Base-by-base conservation (phyloP, 306 rosid genomes). In the Vigna radiata region DNA sequence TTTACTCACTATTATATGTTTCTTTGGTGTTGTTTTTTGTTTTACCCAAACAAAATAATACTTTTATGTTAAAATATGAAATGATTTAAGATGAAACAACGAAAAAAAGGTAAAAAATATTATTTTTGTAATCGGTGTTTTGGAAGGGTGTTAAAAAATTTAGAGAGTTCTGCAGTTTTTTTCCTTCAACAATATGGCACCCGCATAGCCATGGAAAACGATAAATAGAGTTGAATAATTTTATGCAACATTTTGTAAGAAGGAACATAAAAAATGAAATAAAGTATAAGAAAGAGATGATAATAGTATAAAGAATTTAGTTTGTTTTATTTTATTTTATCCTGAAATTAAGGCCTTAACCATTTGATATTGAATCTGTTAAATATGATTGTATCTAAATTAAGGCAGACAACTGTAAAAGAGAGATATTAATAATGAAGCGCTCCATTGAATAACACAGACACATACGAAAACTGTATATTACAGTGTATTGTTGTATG, bases 401-500 rank as follows among this genome's bases (percentile, higher is more conserved):
- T 11, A 17, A 19, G 49, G 19, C 6, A 39, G 7, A n/a, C 21
- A 49, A 18, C 23, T 23, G 53, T 36, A 9, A 47, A 79, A 4
- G n/a, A 69, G 54, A 79, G 27, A 75, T 6, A 44, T 11, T 12
- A 44, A 55, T 33, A 18, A 21, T 37, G 15, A 48, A 11, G 15
- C 17, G 5, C 44, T 9, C 54, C 66, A 65, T 66, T 72, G 50
- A 68, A 53, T 31, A 41, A 61, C 67, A 79, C 12, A 70, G 18
- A 36, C 44, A 73, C 59, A 75, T 49, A 70, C 11, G 8, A 75
- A 53, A 53, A 76, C 72, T 75, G 81, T 76, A 18, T 76, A 48
- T 72, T 62, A 77, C 68, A 62, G 11, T 73, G 44, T 77, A 50
- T 37, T 70, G 43, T 71, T 82, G 71, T 68, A 82, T 56, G 48